These are phyloP conservation scores for Scheffersomyces lignosus DNA, from an alignment of 805 yeast genomes.

Conservation along the genomic window DNA sequence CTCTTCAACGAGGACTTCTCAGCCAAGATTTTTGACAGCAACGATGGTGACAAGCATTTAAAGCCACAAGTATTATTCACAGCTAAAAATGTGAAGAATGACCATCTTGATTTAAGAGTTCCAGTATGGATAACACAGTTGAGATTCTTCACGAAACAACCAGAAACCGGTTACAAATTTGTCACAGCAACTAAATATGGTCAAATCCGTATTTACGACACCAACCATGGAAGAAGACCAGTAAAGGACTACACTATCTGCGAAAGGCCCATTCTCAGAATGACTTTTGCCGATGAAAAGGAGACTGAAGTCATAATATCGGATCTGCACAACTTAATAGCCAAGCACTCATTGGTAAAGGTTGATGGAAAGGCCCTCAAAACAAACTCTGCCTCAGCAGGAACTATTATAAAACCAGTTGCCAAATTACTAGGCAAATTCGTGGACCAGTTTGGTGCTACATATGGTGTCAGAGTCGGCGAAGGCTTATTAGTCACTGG, in stretches of 20 bases:
- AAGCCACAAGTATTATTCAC: constrained; percentile 48
- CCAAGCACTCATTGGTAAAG: constrained; percentile 44
- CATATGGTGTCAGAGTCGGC: constrained; percentile 58
- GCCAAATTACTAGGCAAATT: constrained; percentile 67
- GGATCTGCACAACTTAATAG: constrained; percentile 68
- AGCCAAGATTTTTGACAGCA: constrained; percentile 14
- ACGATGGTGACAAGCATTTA: constrained; percentile 17
- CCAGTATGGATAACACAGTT: constrained; percentile 78
- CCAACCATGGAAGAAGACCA: constrained; percentile 70
- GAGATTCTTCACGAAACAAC: constrained; percentile 39
- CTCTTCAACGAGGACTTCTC: constrained; percentile 29
- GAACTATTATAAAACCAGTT: constrained; percentile 43
- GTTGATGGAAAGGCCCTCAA: constrained; percentile 36
- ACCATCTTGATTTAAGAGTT: constrained; percentile 72
- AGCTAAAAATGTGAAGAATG: constrained; percentile 83
- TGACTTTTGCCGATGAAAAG: constrained; percentile 32
- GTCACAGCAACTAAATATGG: constrained; percentile 75
- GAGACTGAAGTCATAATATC: constrained; percentile 56
- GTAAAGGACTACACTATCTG: constrained; percentile 52
- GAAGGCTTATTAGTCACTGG: constrained; percentile 63
- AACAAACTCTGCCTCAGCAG: constrained; percentile 44
- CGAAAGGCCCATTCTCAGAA: constrained; percentile 52
- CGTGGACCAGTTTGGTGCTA: constrained; percentile 60
- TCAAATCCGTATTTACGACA: constrained; percentile 71
- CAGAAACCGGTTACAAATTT: constrained; percentile 46